Base-by-base conservation (phyloP, 1,139 yeast species). In the Eremothecium coryli region DNA sequence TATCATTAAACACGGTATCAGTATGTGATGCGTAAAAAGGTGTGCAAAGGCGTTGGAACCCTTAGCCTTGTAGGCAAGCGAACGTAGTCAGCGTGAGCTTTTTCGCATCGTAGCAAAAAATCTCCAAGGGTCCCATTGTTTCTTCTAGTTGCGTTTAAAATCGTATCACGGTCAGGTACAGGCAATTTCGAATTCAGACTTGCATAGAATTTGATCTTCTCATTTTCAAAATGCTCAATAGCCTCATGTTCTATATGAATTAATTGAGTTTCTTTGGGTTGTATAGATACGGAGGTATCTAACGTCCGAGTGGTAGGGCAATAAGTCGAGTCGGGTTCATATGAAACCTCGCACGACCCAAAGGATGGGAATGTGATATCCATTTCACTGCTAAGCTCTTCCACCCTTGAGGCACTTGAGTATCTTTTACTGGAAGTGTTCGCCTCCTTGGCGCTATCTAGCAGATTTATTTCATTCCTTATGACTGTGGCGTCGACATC, bases 131-230 rank as follows among this genome's bases (percentile, higher is more conserved):
- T n/a, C n/a, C n/a, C n/a, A n/a, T n/a, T n/a, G n/a, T n/a, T n/a
- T n/a, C n/a, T 10, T 10, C 10, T 20, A 20, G 10, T 10, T 20
- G 22, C 10, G 11, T 16, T 26, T 7, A 12, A 15, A 12, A 14
- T 13, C 22, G 17, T 26, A 16, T 26, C 18, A 10, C 28, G 20
- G 22, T 18, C 17, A 9, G 17, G 24, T 17, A 17, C 22, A 13
- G 29, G 31, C 11, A 36, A 23, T 18, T 24, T 33, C n/a, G 37
- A 35, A 18, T 21, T 18, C 14, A 17, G 10, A 17, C 23, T 31
- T n/a, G 18, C 18, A 25, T 35, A 35, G 29, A 18, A 26, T n/a
- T 20, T 25, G 15, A 26, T n/a, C 20, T 26, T 31, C 16, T 36
- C 38, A 5, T 14, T 14, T 24, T 36, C 38, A n/a, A 17, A n/a